Evolutionary conservation across 2,329 filamentous ascomycete genomes (phyloP).

Genomic region (Colletotrichum incanum): DNA sequence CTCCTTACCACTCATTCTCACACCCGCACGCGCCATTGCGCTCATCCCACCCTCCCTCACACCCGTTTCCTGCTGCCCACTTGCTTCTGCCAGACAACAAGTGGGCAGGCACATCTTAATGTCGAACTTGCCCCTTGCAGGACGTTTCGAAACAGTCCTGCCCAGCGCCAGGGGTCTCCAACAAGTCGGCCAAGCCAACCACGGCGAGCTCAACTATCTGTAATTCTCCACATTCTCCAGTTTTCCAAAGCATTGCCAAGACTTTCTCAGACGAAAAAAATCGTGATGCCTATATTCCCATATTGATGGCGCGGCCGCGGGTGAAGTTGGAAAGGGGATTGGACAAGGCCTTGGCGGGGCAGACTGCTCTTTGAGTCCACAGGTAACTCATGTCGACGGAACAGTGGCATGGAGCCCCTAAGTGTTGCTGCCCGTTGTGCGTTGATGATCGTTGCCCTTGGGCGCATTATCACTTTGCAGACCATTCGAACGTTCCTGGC

Average conservation of each 20-base stretch:
- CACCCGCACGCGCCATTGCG: conserved; percentile 14
- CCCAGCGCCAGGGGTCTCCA: neutral
- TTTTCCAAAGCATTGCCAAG: conserved; percentile 41
- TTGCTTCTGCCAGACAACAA: neutral
- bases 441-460: neutral
- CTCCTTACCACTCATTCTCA: neutral
- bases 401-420: conserved; percentile 10
- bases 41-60: neutral
- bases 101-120: conserved; percentile 18
- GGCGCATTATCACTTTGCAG: conserved; percentile 4
- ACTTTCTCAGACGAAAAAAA: conserved; percentile 28
- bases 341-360: conserved; percentile 22
- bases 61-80: neutral
- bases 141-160: conserved; percentile 38
- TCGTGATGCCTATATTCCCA: conserved; percentile 14
- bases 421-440: neutral
- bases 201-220: conserved; percentile 19
- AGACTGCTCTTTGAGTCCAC: neutral
- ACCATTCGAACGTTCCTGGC: neutral
- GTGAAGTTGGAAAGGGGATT: conserved; percentile 8
- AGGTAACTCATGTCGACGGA: conserved; percentile 7
- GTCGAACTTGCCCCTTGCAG: conserved; percentile 26
- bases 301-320: conserved; percentile 13
- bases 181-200: conserved; percentile 30
- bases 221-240: conserved; percentile 23